phyloP scores from a whole-genome alignment of 306 rosid genomes.

The Boehmeria nivea region DNA sequence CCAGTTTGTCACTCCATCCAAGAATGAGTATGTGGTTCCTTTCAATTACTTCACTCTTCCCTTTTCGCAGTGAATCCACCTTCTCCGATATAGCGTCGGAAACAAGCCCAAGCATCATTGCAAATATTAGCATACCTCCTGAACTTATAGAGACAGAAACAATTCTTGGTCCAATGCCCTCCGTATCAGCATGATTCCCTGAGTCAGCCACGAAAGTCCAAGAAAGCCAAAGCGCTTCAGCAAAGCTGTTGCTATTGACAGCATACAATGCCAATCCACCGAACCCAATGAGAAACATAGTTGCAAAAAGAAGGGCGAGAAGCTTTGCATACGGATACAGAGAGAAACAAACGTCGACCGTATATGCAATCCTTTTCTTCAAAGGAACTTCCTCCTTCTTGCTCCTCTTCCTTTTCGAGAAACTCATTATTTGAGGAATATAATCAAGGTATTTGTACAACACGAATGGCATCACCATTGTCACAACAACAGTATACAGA shows the following conservation, averaged over 20 bases:
- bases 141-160: slow-evolving; percentile 96
- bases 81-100: slow-evolving; percentile 97
- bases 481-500: slow-evolving; percentile 57
- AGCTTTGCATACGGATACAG: slow-evolving; percentile 93
- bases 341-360: slow-evolving; percentile 88
- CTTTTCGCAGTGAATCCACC: slow-evolving; percentile 94
- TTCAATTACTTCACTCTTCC: slow-evolving; percentile 97
- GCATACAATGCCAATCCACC: slow-evolving; percentile 94
- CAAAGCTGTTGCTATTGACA: slow-evolving; percentile 77
- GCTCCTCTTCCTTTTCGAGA: slow-evolving; percentile 46
- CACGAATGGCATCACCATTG: slow-evolving; percentile 59
- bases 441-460: slow-evolving; percentile 68
- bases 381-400: slow-evolving; percentile 79
- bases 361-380: slow-evolving; percentile 86
- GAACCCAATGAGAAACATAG: slow-evolving; percentile 80
- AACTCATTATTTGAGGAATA: slow-evolving; percentile 54
- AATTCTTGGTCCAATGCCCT: slow-evolving; percentile 90
- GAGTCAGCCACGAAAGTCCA: slow-evolving; percentile 98
- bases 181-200: slow-evolving; percentile 94
- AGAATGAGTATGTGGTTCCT: slow-evolving; percentile 90
- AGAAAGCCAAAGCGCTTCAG: slow-evolving; percentile 97
- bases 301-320: slow-evolving; percentile 91
- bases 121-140: slow-evolving; percentile 98
- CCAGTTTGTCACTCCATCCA: slow-evolving; percentile 99
- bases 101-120: slow-evolving; percentile 97